These are phyloP conservation scores for Gonium pectorale DNA, from an alignment of 139 green algal species.

Conservation along the genomic window DNA sequence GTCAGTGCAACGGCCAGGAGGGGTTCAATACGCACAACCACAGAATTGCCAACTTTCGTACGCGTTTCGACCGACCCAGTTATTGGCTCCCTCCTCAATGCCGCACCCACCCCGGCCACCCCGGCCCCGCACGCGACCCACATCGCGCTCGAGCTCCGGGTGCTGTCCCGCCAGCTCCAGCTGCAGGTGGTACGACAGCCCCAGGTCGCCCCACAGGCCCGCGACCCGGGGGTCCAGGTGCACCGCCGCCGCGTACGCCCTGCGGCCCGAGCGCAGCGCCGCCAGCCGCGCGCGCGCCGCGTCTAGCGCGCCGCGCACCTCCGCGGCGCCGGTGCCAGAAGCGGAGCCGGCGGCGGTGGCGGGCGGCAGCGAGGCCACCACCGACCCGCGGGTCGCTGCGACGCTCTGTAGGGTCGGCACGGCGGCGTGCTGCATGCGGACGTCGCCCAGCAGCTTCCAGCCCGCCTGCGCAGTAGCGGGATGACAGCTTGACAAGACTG, in stretches of 20 bases:
- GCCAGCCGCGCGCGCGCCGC: slow-evolving; percentile 42
- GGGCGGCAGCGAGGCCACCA: too few species aligned
- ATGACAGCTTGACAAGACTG: not conserved
- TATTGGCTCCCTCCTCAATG: too few species aligned
- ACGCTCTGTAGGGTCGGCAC: slow-evolving; percentile 40
- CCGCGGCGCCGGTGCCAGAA: not conserved
- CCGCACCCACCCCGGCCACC: not conserved
- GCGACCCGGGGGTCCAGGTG: slow-evolving; percentile 63
- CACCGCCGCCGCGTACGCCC: slow-evolving; percentile 73
- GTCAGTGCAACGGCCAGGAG: too few species aligned
- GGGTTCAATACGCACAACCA: too few species aligned
- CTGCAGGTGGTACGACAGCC: slow-evolving; percentile 55
- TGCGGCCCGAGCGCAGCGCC: slow-evolving; percentile 51
- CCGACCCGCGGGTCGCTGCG: not conserved
- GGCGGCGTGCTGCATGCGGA: slow-evolving; percentile 63
- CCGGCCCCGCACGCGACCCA: not conserved
- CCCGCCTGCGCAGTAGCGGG: slow-evolving; percentile 42
- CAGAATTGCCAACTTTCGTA: too few species aligned
- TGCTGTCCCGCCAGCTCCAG: slow-evolving; percentile 59
- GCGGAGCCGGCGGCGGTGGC: too few species aligned
- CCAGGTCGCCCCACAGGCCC: slow-evolving; percentile 71
- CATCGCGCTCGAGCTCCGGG: slow-evolving; percentile 12
- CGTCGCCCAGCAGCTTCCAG: slow-evolving; percentile 84
- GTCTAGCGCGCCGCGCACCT: not conserved
- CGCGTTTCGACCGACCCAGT: too few species aligned